Evolutionary conservation across 768 basidiomycete species (phyloP), one percentile per base, ranked within the genome.

Genomic region (Mycena indigotica): DNA sequence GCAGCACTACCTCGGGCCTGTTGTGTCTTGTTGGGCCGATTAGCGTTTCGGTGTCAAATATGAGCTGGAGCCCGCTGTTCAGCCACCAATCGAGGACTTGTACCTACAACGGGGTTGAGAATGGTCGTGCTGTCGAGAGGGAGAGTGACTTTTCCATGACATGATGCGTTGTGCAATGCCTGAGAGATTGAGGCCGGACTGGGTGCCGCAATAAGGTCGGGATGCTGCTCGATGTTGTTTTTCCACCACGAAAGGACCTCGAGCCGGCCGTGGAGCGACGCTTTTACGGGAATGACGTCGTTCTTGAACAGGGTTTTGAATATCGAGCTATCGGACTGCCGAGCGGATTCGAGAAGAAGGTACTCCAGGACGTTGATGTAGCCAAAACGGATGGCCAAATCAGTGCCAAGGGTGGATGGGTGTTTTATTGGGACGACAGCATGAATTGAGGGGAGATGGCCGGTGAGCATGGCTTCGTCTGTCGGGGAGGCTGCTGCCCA

Each of bases 181-280:
- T 91, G 86, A 15, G 84, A 76, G 45, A 89, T 77, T 3, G 86
- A 80, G 19, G 72, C 73, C 4, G 78, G 71, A 55, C 79, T 77
- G 0, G 87, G 88, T 1, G 80, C 74, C 2, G 80, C 79, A 15
- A 91, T 66, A 29, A 85, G 73, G 50, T 85, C 83, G 8, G 86
- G 79, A 65, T 87, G 80, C 35, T 83, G 79, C 49, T 86, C 81
- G 51, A 80, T 77, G 29, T 78, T 82, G 59, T 84, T 79, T 63
- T 87, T 85, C 86, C 91, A 94, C 93, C 93, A 95, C 3, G 84
- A 80, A 39, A 95, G 83, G 4, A 94, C 85, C 16, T 78, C 70
- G 2, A 77, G 80, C 16, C 92, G 83, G 12, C 92, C 90, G 68
- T 93, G 82, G 38, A 82, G 80, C 25, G 89, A 89, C 10, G 93